A percentile compares a stretch with the other conserved stretches of the same genome.
Evolutionary conservation across 106 monocot genomes (phyloP).

Genomic region (Dioscorea alata): DNA sequence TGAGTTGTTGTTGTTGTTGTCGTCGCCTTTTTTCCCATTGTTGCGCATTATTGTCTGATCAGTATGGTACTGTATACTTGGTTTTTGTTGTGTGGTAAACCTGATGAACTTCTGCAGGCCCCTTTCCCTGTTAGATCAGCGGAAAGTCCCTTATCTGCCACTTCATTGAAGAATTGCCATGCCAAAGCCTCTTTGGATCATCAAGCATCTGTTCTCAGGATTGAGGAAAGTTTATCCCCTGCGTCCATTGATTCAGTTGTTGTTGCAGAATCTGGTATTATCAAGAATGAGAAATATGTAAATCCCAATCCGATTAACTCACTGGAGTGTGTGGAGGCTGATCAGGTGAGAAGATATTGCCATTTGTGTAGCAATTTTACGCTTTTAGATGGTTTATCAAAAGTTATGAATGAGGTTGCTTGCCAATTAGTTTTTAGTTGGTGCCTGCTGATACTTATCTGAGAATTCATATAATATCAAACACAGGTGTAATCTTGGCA

Average conservation of each 20-base stretch:
- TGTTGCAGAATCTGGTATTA: constrained; percentile 44
- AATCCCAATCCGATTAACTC: constrained; percentile 46
- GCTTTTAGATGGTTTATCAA: too few species aligned
- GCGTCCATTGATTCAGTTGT: constrained; percentile 80
- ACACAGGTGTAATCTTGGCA: too few species aligned
- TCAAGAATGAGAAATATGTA: constrained; percentile 49
- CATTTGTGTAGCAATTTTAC: too few species aligned
- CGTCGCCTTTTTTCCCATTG: background rate
- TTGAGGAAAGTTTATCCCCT: constrained; percentile 79
- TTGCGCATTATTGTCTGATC: background rate
- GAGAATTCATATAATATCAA: too few species aligned
- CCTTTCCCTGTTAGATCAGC: constrained; percentile 38
- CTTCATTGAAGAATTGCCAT: constrained; percentile 42
- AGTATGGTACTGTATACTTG: too few species aligned
- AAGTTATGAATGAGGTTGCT: too few species aligned
- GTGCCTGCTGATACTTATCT: too few species aligned
- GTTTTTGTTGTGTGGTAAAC: background rate
- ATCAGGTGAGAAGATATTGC: constrained; percentile 46
- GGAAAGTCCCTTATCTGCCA: constrained; percentile 46
- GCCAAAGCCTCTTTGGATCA: constrained; percentile 51
- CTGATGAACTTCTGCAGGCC: constrained; percentile 26
- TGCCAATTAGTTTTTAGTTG: too few species aligned
- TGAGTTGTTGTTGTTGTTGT: background rate
- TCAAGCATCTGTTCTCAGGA: constrained; percentile 51
- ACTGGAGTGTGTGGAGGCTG: constrained; percentile 50